Evolutionary conservation across 257 asterid genomes (phyloP).

Genomic region (Solanum peruvianum): DNA sequence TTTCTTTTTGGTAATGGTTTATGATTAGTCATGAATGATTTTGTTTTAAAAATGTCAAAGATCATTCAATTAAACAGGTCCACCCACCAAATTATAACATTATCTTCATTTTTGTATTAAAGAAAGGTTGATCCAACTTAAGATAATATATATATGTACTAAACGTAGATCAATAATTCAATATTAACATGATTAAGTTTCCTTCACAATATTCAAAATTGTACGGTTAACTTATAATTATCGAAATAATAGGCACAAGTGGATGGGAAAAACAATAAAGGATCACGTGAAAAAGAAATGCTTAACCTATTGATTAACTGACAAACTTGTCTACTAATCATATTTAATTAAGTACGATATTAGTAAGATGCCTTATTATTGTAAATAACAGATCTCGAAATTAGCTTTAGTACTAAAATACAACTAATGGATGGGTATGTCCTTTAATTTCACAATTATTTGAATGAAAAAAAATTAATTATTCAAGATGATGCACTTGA

Average conservation of each 20-base stretch:
- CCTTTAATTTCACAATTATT: neutral
- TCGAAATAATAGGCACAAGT: slow-evolving; percentile 13
- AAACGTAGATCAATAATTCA: neutral
- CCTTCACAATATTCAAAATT: slow-evolving; percentile 22
- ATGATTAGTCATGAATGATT: neutral
- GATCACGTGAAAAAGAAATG: slow-evolving; percentile 26
- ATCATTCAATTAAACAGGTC: neutral
- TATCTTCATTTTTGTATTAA: neutral
- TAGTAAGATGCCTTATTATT: neutral
- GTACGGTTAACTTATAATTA: slow-evolving; percentile 25
- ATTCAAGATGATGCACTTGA: neutral
- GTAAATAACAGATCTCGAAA: slow-evolving; percentile 5
- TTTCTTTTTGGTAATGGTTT: neutral
- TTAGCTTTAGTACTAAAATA: neutral
- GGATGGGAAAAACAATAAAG: slow-evolving; percentile 4
- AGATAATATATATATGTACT: neutral
- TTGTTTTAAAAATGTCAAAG: neutral
- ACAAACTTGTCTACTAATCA: slow-evolving; percentile 24
- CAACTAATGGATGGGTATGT: neutral
- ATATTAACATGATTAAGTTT: slow-evolving; percentile 4
- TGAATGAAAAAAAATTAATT: neutral
- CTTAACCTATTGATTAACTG: slow-evolving; percentile 22
- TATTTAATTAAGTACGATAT: slow-evolving; percentile 13
- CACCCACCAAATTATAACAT: neutral
- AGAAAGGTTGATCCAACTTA: neutral